Evolutionary conservation across 352 stramenopile genomes (phyloP).

Genomic region (Pythium rishiriense): DNA sequence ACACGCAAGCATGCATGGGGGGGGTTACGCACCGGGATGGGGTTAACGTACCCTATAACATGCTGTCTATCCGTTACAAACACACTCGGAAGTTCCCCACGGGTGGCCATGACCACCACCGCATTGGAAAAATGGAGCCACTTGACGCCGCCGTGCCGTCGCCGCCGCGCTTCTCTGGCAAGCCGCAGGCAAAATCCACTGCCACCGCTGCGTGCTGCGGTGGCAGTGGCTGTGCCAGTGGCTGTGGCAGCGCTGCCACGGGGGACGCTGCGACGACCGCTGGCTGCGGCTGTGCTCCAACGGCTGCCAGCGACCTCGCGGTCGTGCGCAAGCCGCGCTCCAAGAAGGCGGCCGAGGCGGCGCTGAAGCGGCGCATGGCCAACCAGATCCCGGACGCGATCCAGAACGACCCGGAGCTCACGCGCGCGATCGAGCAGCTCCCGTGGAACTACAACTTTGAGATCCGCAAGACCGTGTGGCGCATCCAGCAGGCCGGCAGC

Average conservation of each 20-base stretch:
- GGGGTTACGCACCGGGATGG: no score
- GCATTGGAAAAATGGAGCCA: constrained; percentile 25
- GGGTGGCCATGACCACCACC: not conserved
- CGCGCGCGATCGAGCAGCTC: constrained; percentile 92
- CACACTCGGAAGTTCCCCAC: no score
- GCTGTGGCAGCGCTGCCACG: not conserved
- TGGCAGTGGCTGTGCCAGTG: not conserved
- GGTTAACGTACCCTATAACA: no score
- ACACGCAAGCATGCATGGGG: constrained; percentile 7
- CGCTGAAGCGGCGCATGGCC: constrained; percentile 66
- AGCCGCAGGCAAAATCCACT: constrained; percentile 32
- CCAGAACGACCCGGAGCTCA: constrained; percentile 82
- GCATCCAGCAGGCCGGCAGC: constrained; percentile 88
- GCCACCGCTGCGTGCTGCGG: not conserved
- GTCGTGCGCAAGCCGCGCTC: constrained; percentile 40
- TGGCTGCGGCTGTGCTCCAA: constrained; percentile 15
- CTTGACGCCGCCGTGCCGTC: constrained; percentile 4
- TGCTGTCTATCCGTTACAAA: no score
- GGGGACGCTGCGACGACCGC: not conserved
- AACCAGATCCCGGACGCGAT: constrained; percentile 93
- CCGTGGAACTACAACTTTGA: constrained; percentile 99
- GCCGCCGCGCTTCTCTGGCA: constrained; percentile 66
- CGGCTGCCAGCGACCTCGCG: constrained; percentile 23
- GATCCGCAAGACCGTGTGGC: constrained; percentile 97
- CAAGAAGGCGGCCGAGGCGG: constrained; percentile 59